These are phyloP conservation scores for Suillus decipiens DNA, from an alignment of 768 basidiomycete species.

Conservation along the genomic window DNA sequence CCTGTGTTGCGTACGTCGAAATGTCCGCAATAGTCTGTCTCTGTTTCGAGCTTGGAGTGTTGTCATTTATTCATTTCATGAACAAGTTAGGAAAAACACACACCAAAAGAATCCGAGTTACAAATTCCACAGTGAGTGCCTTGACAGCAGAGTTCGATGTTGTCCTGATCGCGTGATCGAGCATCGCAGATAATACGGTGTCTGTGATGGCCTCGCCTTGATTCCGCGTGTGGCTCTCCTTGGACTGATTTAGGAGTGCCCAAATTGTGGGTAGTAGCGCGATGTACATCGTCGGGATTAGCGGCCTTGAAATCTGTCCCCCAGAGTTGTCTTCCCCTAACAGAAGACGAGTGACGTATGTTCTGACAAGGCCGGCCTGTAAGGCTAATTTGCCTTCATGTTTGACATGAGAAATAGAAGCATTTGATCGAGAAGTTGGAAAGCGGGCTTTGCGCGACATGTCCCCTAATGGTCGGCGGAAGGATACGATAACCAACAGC, in stretches of 20 bases:
- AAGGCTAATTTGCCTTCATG: conserved; percentile 27
- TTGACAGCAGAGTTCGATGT: conserved; percentile 66
- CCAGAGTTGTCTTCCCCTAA: conserved; percentile 45
- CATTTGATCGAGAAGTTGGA: conserved; percentile 16
- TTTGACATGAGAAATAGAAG: conserved; percentile 22
- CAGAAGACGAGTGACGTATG: conserved; percentile 63
- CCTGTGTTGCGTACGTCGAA: conserved; percentile 40
- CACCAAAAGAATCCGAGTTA: conserved; percentile 71
- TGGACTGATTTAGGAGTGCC: conserved; percentile 62
- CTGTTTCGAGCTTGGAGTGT: conserved; percentile 56
- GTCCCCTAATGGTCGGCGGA: conserved; percentile 16
- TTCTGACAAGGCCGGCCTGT: conserved; percentile 54
- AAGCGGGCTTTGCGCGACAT: conserved; percentile 10
- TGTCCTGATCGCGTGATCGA: conserved; percentile 66
- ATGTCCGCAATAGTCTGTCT: conserved; percentile 50
- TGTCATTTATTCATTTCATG: conserved; percentile 10
- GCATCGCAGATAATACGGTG: conserved; percentile 48
- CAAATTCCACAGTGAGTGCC: conserved; percentile 69
- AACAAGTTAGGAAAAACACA: conserved; percentile 18
- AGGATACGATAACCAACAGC: conserved; percentile 48
- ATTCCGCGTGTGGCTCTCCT: conserved; percentile 17
- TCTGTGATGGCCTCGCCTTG: conserved; percentile 22
- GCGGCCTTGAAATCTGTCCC: conserved; percentile 48
- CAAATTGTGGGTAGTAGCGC: conserved; percentile 78
- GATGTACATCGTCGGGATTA: conserved; percentile 59